Base-by-base conservation (phyloP, 1,284 basidiomycete species). In the Ustilago bromivora region DNA sequence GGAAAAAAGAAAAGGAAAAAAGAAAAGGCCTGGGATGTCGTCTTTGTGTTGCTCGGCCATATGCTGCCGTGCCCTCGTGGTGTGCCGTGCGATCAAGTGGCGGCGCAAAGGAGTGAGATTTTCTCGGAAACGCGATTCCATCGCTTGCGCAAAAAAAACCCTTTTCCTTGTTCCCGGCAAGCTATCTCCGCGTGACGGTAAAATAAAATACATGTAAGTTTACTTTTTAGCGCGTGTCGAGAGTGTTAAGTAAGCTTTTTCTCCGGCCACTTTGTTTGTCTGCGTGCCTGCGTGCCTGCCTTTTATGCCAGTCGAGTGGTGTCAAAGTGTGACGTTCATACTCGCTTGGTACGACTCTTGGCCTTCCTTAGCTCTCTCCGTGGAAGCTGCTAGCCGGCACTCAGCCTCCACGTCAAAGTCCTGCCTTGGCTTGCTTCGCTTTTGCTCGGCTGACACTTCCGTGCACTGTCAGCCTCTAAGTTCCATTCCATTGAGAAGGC, bases 241-340 rank as follows among this genome's bases (percentile, higher is more conserved):
- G 54, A 36, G 54, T 36, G 54, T 56, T 19, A 56, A 56, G 54
- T 56, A 56, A 56, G 54, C 54, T 56, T 56, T 28, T 41, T 41
- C 35, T 51, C 43, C 19, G 43, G 40, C 6, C 12, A 15, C 4
- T 41, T 17, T 11, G 11, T 6, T 41, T 15, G 13, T 13, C 13
- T 49, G 46, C 23, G 23, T 49, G 46, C 46, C 13, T 49, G 46
- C 46, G 23, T 49, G 46, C 46, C 46, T 49, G n/a, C 46, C 19
- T 49, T 28, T 19, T 49, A 23, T 49, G 19, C 46, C 2, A 49
- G 46, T 49, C 9, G 7, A 9, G n/a, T 3, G 46, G 17, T 49
- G 46, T 49, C n/a, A 49, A 11, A 15, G 46, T 49, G 51, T 53
- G 32, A 53, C 51, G 51, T 53, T 53, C 51, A 32, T n/a, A 53